phyloP scores from a whole-genome alignment of 2,329 filamentous ascomycete genomes.

The Nemania abortiva region DNA sequence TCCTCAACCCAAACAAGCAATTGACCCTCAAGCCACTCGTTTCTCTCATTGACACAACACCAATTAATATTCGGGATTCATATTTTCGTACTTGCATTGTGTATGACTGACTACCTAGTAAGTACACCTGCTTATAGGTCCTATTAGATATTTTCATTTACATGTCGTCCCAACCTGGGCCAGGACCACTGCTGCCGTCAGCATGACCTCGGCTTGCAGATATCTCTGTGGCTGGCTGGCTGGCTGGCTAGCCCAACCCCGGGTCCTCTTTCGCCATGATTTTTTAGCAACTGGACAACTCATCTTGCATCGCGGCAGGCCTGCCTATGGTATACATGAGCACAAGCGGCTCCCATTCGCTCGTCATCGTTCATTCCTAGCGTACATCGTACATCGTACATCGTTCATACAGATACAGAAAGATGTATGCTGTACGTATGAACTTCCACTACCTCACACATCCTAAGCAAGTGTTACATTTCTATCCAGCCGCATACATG shows the following conservation, averaged over 20 bases:
- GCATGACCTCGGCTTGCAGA: conserved; percentile 6
- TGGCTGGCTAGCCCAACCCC: conserved; percentile 5
- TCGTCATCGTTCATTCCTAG: conserved; percentile 10
- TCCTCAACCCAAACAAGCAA: background rate
- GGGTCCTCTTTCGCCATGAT: background rate
- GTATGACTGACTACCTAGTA: conserved; percentile 6
- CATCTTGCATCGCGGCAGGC: conserved; percentile 38
- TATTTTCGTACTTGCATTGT: background rate
- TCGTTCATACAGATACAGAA: background rate
- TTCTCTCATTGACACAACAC: background rate
- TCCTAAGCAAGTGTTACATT: conserved; percentile 29
- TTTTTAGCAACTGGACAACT: conserved; percentile 34
- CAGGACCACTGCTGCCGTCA: conserved; percentile 11
- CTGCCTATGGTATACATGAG: conserved; percentile 21
- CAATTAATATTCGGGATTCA: background rate
- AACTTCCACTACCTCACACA: conserved; percentile 16
- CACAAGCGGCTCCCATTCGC: conserved; percentile 32
- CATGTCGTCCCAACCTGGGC: conserved; percentile 8
- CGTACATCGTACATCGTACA: background rate
- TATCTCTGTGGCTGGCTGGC: background rate
- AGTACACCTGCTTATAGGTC: conserved; percentile 14
- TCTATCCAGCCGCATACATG: conserved; percentile 21
- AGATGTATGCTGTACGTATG: background rate
- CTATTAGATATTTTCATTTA: conserved; percentile 16
- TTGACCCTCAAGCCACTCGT: conserved; percentile 23